These are phyloP conservation scores for Babesia ovata DNA, from an alignment of 169 alveolate species.

Conservation along the genomic window DNA sequence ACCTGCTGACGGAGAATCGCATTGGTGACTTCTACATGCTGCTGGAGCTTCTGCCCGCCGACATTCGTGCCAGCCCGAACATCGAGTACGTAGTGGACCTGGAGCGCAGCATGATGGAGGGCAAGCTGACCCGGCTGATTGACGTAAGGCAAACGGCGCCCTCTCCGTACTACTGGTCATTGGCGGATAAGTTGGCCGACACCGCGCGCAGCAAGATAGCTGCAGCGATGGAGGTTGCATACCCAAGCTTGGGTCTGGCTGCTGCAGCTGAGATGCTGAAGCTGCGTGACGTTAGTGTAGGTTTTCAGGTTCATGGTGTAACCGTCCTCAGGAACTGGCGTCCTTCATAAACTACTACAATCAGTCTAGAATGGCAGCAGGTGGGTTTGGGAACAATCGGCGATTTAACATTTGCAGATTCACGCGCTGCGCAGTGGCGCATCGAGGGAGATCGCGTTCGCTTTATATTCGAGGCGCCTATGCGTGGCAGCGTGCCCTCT, in stretches of 20 bases:
- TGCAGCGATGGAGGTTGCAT: conserved; percentile 72
- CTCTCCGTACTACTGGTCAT: conserved; percentile 47
- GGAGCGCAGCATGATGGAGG: conserved; percentile 79
- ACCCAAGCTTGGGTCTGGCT: conserved; percentile 42
- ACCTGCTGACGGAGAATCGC: conserved; percentile 70
- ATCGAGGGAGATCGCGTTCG: conserved; percentile 31
- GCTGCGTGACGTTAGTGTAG: conserved; percentile 53
- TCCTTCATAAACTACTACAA: conserved; percentile 59
- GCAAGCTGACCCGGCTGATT: conserved; percentile 59
- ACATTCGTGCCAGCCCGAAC: conserved; percentile 23
- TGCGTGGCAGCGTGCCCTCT: conserved; percentile 40
- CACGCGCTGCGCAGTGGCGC: conserved; percentile 44
- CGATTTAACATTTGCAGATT: background rate
- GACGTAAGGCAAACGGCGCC: conserved; percentile 43
- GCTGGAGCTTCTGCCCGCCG: conserved; percentile 65
- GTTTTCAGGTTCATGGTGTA: background rate
- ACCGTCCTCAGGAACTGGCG: conserved; percentile 25
- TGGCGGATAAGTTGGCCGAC: conserved; percentile 56
- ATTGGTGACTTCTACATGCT: conserved; percentile 78
- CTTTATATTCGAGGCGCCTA: conserved; percentile 30
- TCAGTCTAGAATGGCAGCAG: conserved; percentile 43
- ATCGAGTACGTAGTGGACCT: conserved; percentile 69
- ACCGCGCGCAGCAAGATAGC: conserved; percentile 73
- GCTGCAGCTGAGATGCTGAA: conserved; percentile 57
- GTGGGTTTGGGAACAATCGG: background rate